A percentile compares a stretch with the other conserved stretches of the same genome.
These are phyloP conservation scores for Croton laevigatus DNA, from an alignment of 441 rosid species.

Conservation along the genomic window DNA sequence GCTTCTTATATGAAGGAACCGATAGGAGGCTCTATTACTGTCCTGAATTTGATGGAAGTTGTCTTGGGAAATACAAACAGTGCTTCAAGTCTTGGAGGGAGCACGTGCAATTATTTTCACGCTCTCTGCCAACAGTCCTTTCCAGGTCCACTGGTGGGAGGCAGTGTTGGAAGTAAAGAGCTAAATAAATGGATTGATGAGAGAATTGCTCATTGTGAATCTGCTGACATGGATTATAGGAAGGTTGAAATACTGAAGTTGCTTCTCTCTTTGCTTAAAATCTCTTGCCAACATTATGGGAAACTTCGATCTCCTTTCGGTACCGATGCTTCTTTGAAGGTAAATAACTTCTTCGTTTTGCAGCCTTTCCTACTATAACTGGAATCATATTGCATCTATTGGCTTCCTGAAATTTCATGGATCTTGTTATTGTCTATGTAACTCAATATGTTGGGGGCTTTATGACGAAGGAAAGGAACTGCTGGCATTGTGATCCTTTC, in stretches of 20 bases:
- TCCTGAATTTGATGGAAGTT: conserved; percentile 75
- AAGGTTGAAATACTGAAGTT: conserved; percentile 60
- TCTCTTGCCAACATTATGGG: conserved; percentile 93
- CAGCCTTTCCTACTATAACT: background rate
- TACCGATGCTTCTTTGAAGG: conserved; percentile 58
- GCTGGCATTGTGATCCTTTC: background rate
- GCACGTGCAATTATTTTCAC: conserved; percentile 54
- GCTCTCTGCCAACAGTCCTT: conserved; percentile 70
- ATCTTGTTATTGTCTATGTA: background rate
- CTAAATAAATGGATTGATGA: conserved; percentile 96
- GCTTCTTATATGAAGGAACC: conserved; percentile 45
- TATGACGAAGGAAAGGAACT: conserved; percentile 2
- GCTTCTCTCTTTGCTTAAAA: conserved; percentile 88
- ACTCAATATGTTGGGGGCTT: background rate
- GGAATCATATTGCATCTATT: background rate
- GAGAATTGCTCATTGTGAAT: conserved; percentile 64
- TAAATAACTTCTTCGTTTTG: conserved; percentile 26
- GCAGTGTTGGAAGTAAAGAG: conserved; percentile 85
- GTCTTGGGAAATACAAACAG: conserved; percentile 36
- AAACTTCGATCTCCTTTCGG: conserved; percentile 96
- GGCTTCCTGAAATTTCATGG: background rate
- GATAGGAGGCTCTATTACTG: conserved; percentile 51
- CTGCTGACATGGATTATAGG: conserved; percentile 51
- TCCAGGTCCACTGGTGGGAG: conserved; percentile 98
- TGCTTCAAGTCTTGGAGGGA: conserved; percentile 38